A percentile compares a stretch with the other conserved stretches of the same genome.
phyloP scores from a whole-genome alignment of 108 stramenopile species.

The Nannochloropsis gaditana region DNA sequence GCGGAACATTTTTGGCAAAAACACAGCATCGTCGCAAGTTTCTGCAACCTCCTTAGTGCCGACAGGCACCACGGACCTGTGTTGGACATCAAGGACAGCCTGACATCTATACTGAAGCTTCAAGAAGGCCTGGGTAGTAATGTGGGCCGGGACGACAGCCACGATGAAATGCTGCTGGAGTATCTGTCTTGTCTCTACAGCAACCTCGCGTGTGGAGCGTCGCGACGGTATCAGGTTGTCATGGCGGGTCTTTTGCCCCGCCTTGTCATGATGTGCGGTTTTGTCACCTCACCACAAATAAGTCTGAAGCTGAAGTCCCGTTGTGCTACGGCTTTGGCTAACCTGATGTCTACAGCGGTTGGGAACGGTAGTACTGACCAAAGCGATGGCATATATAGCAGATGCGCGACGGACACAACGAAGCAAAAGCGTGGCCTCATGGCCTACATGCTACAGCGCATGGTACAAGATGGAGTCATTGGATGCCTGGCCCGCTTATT shows the following conservation, averaged over 20 bases:
- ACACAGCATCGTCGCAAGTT: slow-evolving; percentile 1
- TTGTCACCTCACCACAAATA: background rate
- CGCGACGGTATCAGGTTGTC: background rate
- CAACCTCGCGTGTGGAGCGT: background rate
- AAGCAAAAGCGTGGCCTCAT: background rate
- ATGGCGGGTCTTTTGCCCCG: background rate
- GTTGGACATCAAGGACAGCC: background rate
- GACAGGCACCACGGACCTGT: background rate
- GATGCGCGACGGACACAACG: background rate
- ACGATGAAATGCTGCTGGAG: slow-evolving; percentile 18
- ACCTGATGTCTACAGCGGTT: background rate
- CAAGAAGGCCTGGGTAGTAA: background rate
- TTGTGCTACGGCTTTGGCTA: slow-evolving; percentile 16
- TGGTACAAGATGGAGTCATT: background rate
- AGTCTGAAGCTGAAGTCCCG: background rate
- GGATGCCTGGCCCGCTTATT: slow-evolving; percentile 4
- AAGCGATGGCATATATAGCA: background rate
- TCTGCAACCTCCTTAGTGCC: background rate
- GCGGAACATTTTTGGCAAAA: background rate
- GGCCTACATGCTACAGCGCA: background rate
- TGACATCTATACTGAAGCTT: background rate
- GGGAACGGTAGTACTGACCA: background rate
- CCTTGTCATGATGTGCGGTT: background rate
- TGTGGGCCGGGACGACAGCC: background rate
- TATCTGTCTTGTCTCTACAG: slow-evolving; percentile 17